Conservation (phyloP, 257 asterid species). For the Solanum dulcamara region DNA sequence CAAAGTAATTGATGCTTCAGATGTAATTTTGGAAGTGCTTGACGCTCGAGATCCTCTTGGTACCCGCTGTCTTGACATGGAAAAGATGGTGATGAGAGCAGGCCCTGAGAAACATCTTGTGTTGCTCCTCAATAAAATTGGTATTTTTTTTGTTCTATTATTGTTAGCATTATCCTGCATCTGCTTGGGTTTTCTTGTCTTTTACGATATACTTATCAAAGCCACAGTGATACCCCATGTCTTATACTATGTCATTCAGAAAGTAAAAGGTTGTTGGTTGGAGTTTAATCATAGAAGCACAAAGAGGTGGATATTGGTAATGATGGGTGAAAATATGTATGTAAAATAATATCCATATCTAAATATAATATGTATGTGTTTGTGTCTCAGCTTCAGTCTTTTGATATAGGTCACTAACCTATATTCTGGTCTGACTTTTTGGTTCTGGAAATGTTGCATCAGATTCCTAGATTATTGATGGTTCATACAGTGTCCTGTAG, state of each 20-base stretch:
- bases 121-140: constrained; percentile 85
- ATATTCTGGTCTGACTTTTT: background rate
- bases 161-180: background rate
- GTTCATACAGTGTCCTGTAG: background rate
- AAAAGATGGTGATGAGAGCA: constrained; percentile 65
- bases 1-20: constrained; percentile 88
- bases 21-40: constrained; percentile 92
- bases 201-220: background rate
- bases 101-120: constrained; percentile 81
- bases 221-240: background rate
- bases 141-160: constrained; percentile 13
- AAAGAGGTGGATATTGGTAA: background rate
- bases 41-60: constrained; percentile 97
- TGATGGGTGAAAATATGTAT: background rate
- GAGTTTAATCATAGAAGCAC: background rate
- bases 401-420: background rate
- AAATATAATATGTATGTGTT: background rate
- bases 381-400: background rate
- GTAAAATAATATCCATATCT: background rate
- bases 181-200: background rate
- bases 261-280: background rate
- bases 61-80: constrained; percentile 88
- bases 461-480: background rate
- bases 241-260: background rate
- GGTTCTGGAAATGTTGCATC: background rate